A percentile compares a stretch with the other conserved stretches of the same genome.
phyloP scores from a whole-genome alignment of 768 basidiomycete species.

The Rhizopogon rudus region DNA sequence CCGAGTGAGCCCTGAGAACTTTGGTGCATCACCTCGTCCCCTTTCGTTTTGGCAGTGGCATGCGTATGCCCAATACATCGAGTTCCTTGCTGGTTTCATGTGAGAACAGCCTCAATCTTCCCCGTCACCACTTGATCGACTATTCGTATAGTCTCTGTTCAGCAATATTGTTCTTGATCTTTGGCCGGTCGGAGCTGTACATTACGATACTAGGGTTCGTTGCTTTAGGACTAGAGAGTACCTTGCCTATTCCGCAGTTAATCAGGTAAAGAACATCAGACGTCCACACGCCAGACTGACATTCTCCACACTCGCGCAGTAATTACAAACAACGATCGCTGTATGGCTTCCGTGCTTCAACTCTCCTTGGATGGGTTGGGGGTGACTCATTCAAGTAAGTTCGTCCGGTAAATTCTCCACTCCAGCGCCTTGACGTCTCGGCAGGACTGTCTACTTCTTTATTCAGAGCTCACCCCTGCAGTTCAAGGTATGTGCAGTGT shows the following conservation, averaged over 20 bases:
- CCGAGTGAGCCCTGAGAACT: slow-evolving; percentile 49
- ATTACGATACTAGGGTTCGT: slow-evolving; percentile 66
- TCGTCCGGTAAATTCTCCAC: slow-evolving; percentile 4
- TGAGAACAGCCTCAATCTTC: slow-evolving; percentile 23
- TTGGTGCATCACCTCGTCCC: slow-evolving; percentile 58
- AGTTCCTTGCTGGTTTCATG: slow-evolving; percentile 80
- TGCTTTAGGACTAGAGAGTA: slow-evolving; percentile 80
- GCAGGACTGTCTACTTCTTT: slow-evolving; percentile 79
- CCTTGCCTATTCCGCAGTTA: slow-evolving; percentile 80
- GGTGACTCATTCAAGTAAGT: slow-evolving; percentile 82
- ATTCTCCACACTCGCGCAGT: slow-evolving; percentile 31
- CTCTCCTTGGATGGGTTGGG: slow-evolving; percentile 77
- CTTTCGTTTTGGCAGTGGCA: slow-evolving; percentile 86
- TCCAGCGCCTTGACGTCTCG: slow-evolving; percentile 13
- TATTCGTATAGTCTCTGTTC: slow-evolving; percentile 46
- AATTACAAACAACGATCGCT: slow-evolving; percentile 76
- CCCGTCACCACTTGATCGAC: slow-evolving; percentile 5
- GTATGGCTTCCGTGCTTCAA: slow-evolving; percentile 82
- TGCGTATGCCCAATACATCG: slow-evolving; percentile 71
- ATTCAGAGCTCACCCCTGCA: slow-evolving; percentile 65
- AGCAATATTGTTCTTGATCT: slow-evolving; percentile 71
- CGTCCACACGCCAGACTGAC: not conserved
- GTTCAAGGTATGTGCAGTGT: slow-evolving; percentile 79
- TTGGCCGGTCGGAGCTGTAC: slow-evolving; percentile 58
- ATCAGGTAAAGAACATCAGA: slow-evolving; percentile 45